Base-by-base conservation (phyloP, 495 filamentous ascomycete species). In the Emericellopsis terricola region DNA sequence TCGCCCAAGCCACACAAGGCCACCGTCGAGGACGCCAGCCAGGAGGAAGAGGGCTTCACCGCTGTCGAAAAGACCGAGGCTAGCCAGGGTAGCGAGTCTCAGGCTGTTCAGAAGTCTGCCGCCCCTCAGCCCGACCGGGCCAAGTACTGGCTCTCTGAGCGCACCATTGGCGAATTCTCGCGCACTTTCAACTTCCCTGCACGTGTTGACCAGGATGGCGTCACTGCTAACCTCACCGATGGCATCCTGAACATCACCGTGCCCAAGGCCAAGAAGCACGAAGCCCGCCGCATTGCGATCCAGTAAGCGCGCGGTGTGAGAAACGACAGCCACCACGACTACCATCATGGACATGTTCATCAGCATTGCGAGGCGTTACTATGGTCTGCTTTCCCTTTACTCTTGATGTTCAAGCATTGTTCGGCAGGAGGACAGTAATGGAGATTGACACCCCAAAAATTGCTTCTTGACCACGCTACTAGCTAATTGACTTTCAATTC, bases 91-190 rank as follows among this genome's bases (percentile, higher is more conserved):
- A 15, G 27, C 14, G 10, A 8, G 4, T 36, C 36, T 24, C 38
- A 32, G 30, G 23, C 33, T 19, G 26, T 38, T 13, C 33, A 47
- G 35, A 49, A 57, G 31, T 48, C 43, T 9, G 48, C 43, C 1
- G 52, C 50, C 16, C 39, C 52, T 13, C 17, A 13, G 11, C 47
- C 47, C 37, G 51, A 52, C 34, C 33, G 29, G 37, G 37, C 42
- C 29, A 45, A 70, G 54, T 92, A 76, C 61, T 89, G 81, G 82
- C 65, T 78, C 28, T 65, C 65, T 17, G 87, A 96, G 65, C 78
- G 86, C 43, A 71, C 61, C 6, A 58, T 82, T 34, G 87, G 86
- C 42, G 64, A 78, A 34, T 96, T 94, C 64, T 62, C 70, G 23
- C 71, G 85, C 35, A 62, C 60, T 17, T 94, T 94, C 63, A 68